Percentiles rank a stretch among this genome's conserved stretches.
These are phyloP conservation scores for Dothistroma septosporum DNA, from an alignment of 2,329 filamentous ascomycete genomes.

Conservation along the genomic window DNA sequence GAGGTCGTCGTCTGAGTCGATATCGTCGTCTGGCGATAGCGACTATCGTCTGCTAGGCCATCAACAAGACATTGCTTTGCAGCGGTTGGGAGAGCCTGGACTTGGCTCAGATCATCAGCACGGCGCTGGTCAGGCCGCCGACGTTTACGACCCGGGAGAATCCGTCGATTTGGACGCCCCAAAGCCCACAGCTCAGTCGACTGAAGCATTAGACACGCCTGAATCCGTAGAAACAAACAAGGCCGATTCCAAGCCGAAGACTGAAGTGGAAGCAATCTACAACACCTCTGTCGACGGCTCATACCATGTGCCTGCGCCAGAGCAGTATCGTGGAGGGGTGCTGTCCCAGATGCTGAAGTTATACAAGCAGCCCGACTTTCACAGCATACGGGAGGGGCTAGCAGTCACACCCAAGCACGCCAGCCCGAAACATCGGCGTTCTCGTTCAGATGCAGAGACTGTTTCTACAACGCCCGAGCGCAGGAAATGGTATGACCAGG, in stretches of 20 bases:
- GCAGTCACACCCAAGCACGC: constrained; percentile 25
- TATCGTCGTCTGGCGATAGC: constrained; percentile 3
- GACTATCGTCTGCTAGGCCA: constrained; percentile 10
- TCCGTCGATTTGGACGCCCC: not conserved
- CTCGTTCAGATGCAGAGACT: constrained; percentile 36
- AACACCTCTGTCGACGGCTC: constrained; percentile 13
- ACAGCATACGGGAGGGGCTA: not conserved
- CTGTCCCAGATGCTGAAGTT: constrained; percentile 68
- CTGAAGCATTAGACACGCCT: not conserved
- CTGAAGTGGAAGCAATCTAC: constrained; percentile 10
- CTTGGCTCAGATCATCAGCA: not conserved
- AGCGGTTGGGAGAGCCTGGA: not conserved
- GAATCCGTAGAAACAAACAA: not conserved
- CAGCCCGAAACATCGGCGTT: constrained; percentile 33
- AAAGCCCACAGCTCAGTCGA: not conserved
- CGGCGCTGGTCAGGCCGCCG: not conserved
- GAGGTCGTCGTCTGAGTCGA: constrained; percentile 13
- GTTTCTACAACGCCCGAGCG: constrained; percentile 17
- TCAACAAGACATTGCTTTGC: constrained; percentile 7
- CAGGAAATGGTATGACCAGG: constrained; percentile 22
- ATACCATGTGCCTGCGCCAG: constrained; percentile 61
- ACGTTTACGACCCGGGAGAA: not conserved
- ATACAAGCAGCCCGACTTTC: constrained; percentile 45
- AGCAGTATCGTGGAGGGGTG: constrained; percentile 67
- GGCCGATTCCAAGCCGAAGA: constrained; percentile 6